Base-by-base conservation (phyloP, 2,329 filamentous ascomycete genomes). In the Diaporthe sp. region DNA sequence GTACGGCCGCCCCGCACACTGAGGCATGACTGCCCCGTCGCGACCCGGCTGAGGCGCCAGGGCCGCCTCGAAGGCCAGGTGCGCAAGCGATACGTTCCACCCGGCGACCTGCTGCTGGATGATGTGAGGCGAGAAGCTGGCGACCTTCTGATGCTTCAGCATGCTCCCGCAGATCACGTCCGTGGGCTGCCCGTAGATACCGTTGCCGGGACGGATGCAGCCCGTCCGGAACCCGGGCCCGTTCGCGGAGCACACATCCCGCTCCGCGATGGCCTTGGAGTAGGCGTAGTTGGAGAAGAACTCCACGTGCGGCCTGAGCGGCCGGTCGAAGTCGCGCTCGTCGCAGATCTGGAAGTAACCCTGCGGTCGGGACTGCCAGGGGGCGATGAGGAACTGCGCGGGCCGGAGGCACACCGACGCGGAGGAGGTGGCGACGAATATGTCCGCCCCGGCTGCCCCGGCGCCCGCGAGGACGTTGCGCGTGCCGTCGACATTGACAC, bases 391-490 rank as follows among this genome's bases (percentile, higher is more conserved):
- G 78, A 85, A 86, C 5, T 79, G 79, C 6, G 86, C 82, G 19
- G 84, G 82, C 25, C 81, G 82, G 39, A 88, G 79, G 39, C 81
- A 81, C 47, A 89, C 81, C 4, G 86, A 88, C 27, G 82, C 86
- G 10, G 88, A 89, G 0, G 88, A 90, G 0, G 89, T 91, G 53
- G 84, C 83, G 77, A 90, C 84, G 72, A 91, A 86, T 76, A 89
- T 81, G 72, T 84, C 85, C 3, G 88, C 87, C 1, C 86, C 86
- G 8, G 83, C 82, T 1, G 78, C 78, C 73, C 82, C 85, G 4
- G 89, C 86, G 0, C 86, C 87, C 12, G 82, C 80, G 8, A 91
- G 78, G 0, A 89, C 84, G 76, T 89, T 86, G 25, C 80, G 80
- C 2, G 88, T 88, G 12, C 89, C 89, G 12, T 78, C 79, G 32